phyloP scores from a whole-genome alignment of 768 basidiomycete species.

The Lentinula guzmanii region DNA sequence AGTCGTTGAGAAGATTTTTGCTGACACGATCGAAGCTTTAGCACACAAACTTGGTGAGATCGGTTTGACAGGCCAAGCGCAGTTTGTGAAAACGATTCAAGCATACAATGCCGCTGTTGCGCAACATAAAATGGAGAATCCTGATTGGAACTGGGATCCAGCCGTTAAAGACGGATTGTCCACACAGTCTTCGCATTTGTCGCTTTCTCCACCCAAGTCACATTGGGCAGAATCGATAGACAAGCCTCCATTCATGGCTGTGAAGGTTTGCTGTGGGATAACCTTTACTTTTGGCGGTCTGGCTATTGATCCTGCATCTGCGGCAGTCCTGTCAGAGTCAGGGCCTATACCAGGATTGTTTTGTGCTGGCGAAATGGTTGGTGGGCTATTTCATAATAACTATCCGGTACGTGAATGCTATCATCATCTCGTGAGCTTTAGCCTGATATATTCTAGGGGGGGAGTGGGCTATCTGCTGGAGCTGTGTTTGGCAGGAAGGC shows the following conservation, averaged over 20 bases:
- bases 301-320: conserved; percentile 49
- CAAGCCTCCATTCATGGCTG: conserved; percentile 51
- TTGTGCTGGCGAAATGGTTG: conserved; percentile 66
- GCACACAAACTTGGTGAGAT: conserved; percentile 37
- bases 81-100: conserved; percentile 39
- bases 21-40: conserved; percentile 40
- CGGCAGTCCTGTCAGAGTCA: conserved; percentile 40
- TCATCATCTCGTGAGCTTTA: neutral
- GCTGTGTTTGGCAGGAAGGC: conserved; percentile 10
- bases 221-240: conserved; percentile 64
- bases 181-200: conserved; percentile 33
- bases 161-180: conserved; percentile 57
- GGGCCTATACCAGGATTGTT: conserved; percentile 48
- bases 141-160: conserved; percentile 46
- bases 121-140: conserved; percentile 27
- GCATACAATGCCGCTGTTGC: conserved; percentile 47
- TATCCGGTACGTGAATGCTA: conserved; percentile 38
- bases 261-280: conserved; percentile 64
- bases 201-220: conserved; percentile 46
- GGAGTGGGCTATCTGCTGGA: conserved; percentile 29
- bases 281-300: conserved; percentile 73
- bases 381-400: conserved; percentile 56
- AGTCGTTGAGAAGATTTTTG: conserved; percentile 51
- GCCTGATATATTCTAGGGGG: conserved; percentile 12
- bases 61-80: conserved; percentile 37